Conservation (phyloP, 2,329 filamentous ascomycete species). For the Alternaria consortialis region DNA sequence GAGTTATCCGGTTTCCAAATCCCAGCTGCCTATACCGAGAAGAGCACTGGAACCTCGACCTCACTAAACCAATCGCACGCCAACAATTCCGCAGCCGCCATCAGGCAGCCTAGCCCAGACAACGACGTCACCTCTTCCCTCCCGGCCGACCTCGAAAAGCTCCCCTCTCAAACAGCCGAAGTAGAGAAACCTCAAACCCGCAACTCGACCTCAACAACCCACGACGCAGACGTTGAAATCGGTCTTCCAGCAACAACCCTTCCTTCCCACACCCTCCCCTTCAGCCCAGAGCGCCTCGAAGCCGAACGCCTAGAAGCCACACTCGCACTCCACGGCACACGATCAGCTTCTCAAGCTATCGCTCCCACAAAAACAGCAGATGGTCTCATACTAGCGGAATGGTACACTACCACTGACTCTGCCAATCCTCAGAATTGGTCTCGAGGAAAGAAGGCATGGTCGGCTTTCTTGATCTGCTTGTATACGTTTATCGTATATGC, state of each 20-base stretch:
- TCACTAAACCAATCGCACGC: neutral
- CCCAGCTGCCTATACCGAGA: slow-evolving; percentile 53
- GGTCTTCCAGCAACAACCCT: neutral
- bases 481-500: slow-evolving; percentile 70
- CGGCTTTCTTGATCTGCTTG: slow-evolving; percentile 58
- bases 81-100: slow-evolving; percentile 23
- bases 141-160: neutral
- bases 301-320: neutral
- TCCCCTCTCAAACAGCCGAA: neutral
- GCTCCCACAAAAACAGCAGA: slow-evolving; percentile 47
- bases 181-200: too few species aligned
- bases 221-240: too few species aligned
- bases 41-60: neutral
- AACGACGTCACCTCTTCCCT: neutral
- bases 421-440: slow-evolving; percentile 55
- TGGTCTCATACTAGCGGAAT: slow-evolving; percentile 54
- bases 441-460: slow-evolving; percentile 47
- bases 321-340: slow-evolving; percentile 22
- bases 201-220: neutral
- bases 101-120: slow-evolving; percentile 4
- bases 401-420: slow-evolving; percentile 54
- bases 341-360: slow-evolving; percentile 46
- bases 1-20: slow-evolving; percentile 65
- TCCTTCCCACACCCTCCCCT: neutral
- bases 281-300: neutral